phyloP scores from a whole-genome alignment of 495 filamentous ascomycete species.

The Penicillium antarcticum region DNA sequence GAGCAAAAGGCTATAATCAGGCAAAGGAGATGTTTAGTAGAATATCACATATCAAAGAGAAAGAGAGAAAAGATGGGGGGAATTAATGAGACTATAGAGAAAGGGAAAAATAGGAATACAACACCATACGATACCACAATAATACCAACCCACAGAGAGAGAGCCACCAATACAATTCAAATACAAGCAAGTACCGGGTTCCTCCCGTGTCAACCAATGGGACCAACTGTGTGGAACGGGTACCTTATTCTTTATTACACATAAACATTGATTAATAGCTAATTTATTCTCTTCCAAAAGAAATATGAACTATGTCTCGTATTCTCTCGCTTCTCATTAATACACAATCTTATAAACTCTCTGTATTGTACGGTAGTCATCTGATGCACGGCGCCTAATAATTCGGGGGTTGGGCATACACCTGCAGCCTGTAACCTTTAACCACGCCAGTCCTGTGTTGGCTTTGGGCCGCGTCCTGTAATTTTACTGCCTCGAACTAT shows the following conservation, averaged over 20 bases:
- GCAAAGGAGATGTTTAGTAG: background rate
- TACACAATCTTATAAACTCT: too few relatives aligned
- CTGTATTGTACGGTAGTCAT: conserved; percentile 3
- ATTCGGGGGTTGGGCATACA: conserved; percentile 24
- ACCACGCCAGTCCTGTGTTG: conserved; percentile 12
- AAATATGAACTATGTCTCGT: background rate
- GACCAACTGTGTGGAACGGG: conserved; percentile 5
- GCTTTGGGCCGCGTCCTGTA: conserved; percentile 19
- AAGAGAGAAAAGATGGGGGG: too few relatives aligned
- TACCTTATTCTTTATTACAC: conserved; percentile 9
- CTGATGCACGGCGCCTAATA: conserved; percentile 18
- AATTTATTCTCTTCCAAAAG: background rate
- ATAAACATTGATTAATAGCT: too few relatives aligned
- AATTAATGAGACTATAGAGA: background rate
- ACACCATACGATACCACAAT: background rate
- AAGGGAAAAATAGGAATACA: background rate
- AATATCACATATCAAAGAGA: background rate
- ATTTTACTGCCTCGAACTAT: conserved; percentile 11
- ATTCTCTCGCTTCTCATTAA: too few relatives aligned
- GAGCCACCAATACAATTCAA: conserved; percentile 6
- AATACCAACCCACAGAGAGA: background rate
- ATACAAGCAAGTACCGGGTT: conserved; percentile 11
- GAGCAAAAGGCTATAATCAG: background rate
- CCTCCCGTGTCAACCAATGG: conserved; percentile 18
- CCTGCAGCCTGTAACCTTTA: conserved; percentile 17